Base-by-base conservation (phyloP, 1,139 yeast species). In the Candida pseudoviswanathii region DNA sequence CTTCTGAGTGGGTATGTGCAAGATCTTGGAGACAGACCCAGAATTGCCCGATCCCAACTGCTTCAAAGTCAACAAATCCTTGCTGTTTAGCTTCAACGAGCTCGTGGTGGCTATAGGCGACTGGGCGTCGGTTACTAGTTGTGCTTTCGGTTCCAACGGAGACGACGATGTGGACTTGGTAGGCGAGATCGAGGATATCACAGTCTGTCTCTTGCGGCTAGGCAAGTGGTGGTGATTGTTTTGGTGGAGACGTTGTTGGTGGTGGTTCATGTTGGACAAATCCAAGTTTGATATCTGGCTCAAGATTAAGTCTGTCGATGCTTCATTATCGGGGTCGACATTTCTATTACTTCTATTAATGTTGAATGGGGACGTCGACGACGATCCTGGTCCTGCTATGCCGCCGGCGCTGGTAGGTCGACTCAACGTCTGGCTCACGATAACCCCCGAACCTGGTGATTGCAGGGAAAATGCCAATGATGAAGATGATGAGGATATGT, bases 21-120 rank as follows among this genome's bases (percentile, higher is more conserved):
- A 70, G 10, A 91, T 95, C 63, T 91, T 90, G 47, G 89, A 78
- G 3, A 94, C 99, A 1, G 91, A 85, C 2, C 99, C 99, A 10
- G 96, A 90, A 64, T 90, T 92, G 5, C 99, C 99, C 31, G 90
- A 79, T 8, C 99, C 99, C 51, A 94, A 76, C 55, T 84, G 85
- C 53, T 89, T 85, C 49, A 94, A 67, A 29, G 85, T 82, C 24
- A 90, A 80, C 41, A 95, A 70, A 62, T 94, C 97, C 43, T 82
- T 81, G 53, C 78, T 84, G 50, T 79, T 76, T 47, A 88, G 73
- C 50, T 81, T 80, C 26, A 70, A 55, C 5, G 71, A 57, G 3
- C 75, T 71, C 26, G 79, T 73, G 31, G 79, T 68, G 41, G 73
- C 66, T 9, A 72, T 60, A 2, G 78, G 78, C 5, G 74, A 62